phyloP scores from a whole-genome alignment of 2,329 filamentous ascomycete genomes.

The Trichophyton equinum region DNA sequence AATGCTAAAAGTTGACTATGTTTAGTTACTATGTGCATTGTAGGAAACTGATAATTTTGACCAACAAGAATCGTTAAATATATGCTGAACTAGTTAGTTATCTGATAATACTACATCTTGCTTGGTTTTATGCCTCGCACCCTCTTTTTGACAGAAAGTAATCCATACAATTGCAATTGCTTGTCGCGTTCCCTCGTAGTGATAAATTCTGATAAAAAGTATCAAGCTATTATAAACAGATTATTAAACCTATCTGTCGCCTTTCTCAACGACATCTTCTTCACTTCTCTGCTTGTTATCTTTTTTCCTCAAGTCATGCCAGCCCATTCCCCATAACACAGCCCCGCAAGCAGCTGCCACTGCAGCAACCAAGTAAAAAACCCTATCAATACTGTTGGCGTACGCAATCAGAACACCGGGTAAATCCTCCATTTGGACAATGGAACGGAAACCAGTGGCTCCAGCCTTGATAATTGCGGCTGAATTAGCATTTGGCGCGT shows the following conservation, averaged over 20 bases:
- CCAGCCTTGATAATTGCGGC: neutral
- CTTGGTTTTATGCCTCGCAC: no score
- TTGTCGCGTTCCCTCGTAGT: no score
- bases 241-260: neutral
- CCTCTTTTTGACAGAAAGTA: no score
- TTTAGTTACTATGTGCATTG: no score
- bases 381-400: neutral
- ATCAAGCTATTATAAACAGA: neutral
- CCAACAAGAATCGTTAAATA: no score
- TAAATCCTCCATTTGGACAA: neutral
- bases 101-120: no score
- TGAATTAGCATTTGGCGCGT: neutral
- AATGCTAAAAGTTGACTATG: no score
- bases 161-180: no score
- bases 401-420: neutral
- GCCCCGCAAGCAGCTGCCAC: neutral
- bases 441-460: neutral
- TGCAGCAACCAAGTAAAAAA: neutral
- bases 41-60: no score
- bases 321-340: neutral
- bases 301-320: neutral
- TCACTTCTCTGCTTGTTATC: neutral
- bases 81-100: no score
- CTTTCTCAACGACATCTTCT: neutral
- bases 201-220: no score